A percentile compares a stretch with the other conserved stretches of the same genome.
Evolutionary conservation across 2,329 filamentous ascomycete species (phyloP).

Genomic region (Acrocalymma vagum): DNA sequence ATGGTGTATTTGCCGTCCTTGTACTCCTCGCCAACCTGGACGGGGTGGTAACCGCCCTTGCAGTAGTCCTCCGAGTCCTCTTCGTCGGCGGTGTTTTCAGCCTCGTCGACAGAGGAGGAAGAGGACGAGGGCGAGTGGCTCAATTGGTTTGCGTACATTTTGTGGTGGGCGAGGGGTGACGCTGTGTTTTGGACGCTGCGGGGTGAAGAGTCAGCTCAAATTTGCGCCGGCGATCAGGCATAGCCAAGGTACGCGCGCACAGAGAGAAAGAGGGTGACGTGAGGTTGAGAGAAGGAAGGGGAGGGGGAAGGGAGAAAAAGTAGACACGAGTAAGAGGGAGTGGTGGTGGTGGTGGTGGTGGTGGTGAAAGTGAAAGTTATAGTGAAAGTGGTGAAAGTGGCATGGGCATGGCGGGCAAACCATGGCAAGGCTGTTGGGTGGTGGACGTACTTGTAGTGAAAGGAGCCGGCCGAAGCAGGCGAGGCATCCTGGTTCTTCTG

Average conservation of each 20-base stretch:
- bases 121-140: slow-evolving; percentile 79
- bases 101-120: slow-evolving; percentile 79
- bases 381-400: no score
- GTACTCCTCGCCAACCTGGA: slow-evolving; percentile 93
- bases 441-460: slow-evolving; percentile 51
- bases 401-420: background rate
- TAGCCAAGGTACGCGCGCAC: slow-evolving; percentile 8
- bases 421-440: no score
- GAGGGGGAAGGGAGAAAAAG: background rate
- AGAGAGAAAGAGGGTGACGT: background rate
- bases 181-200: slow-evolving; percentile 59
- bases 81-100: slow-evolving; percentile 95
- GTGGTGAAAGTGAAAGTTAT: background rate
- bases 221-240: slow-evolving; percentile 21
- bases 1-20: slow-evolving; percentile 97
- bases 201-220: slow-evolving; percentile 26
- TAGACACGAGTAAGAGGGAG: background rate
- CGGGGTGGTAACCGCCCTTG: slow-evolving; percentile 98
- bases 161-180: slow-evolving; percentile 54
- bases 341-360: background rate
- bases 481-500: slow-evolving; percentile 56
- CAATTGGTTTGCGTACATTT: slow-evolving; percentile 64
- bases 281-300: background rate
- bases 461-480: slow-evolving; percentile 45
- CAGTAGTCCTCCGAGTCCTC: slow-evolving; percentile 99